Percentiles rank a stretch among this genome's conserved stretches.
Evolutionary conservation across 176 grass and related monocot species (phyloP).

Genomic region (Oryza meyeriana): DNA sequence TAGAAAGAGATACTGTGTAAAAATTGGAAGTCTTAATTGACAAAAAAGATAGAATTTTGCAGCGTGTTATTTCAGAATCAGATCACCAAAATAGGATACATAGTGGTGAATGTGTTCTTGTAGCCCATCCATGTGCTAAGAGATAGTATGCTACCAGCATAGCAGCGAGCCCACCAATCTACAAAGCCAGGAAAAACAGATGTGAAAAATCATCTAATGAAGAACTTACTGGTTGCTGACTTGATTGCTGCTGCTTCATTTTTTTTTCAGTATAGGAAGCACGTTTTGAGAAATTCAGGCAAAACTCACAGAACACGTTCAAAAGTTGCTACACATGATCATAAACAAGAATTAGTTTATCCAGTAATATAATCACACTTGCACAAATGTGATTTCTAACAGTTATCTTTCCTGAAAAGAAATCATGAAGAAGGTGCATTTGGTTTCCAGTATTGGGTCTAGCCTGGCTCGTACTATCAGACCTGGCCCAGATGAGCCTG

Average conservation of each 20-base stretch:
- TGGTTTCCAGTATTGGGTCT: not conserved
- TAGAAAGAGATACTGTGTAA: not conserved
- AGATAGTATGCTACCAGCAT: conserved; percentile 94
- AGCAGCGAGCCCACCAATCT: conserved; percentile 89
- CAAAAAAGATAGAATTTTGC: conserved; percentile 14
- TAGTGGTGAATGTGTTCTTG: conserved; percentile 75
- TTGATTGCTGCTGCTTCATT: not conserved
- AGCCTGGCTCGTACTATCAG: not conserved
- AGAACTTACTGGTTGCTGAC: not conserved
- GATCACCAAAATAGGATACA: conserved; percentile 65
- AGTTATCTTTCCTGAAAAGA: conserved; percentile 13
- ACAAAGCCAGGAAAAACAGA: conserved; percentile 20
- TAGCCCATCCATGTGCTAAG: conserved; percentile 87
- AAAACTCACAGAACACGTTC: not conserved
- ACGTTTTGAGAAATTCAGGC: conserved; percentile 1
- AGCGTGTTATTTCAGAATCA: conserved; percentile 19
- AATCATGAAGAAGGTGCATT: not conserved
- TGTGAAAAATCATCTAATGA: conserved; percentile 10
- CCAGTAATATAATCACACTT: not conserved
- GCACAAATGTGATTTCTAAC: not conserved
- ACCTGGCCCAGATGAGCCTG: not conserved
- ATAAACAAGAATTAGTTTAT: not conserved
- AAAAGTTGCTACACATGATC: conserved; percentile 3
- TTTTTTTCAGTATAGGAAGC: not conserved
- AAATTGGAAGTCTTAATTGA: not conserved